Evolutionary conservation across 2,329 filamentous ascomycete species (phyloP).

Genomic region (Dryadomyces quercivorus): DNA sequence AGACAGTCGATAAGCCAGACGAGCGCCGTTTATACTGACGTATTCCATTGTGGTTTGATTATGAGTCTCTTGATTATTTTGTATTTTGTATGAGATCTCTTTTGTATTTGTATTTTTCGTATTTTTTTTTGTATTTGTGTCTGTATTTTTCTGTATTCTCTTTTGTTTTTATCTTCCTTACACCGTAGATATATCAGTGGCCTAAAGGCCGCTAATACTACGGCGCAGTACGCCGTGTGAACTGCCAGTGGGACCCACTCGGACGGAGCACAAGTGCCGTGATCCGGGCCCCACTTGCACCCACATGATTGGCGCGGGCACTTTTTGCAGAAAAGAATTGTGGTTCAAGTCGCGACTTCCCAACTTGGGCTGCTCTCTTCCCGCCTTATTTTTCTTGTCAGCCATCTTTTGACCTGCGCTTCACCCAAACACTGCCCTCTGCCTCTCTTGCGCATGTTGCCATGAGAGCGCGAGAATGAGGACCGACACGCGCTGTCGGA

Average conservation of each 20-base stretch:
- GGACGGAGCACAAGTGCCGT: too few relatives aligned
- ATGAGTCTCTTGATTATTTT: too few relatives aligned
- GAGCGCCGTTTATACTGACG: conserved; percentile 21
- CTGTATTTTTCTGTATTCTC: not conserved
- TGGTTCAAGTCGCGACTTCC: not conserved
- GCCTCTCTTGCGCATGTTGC: not conserved
- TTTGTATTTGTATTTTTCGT: not conserved
- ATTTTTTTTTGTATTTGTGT: not conserved
- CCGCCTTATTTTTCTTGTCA: not conserved
- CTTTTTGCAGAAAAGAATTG: not conserved
- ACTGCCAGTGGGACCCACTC: not conserved
- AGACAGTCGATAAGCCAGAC: conserved; percentile 19
- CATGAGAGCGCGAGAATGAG: not conserved
- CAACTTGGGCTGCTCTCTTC: not conserved
- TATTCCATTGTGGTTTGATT: conserved; percentile 8
- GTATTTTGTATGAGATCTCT: too few relatives aligned
- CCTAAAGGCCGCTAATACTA: too few relatives aligned
- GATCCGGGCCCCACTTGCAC: not conserved
- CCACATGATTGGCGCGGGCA: not conserved
- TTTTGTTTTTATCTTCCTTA: too few relatives aligned
- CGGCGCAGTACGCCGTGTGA: not conserved
- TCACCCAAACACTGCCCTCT: not conserved
- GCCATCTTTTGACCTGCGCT: not conserved
- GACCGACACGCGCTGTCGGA: not conserved
- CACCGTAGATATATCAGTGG: too few relatives aligned